These are phyloP conservation scores for Beauveria sp. DNA, from an alignment of 2,329 filamentous ascomycete genomes.

Conservation along the genomic window DNA sequence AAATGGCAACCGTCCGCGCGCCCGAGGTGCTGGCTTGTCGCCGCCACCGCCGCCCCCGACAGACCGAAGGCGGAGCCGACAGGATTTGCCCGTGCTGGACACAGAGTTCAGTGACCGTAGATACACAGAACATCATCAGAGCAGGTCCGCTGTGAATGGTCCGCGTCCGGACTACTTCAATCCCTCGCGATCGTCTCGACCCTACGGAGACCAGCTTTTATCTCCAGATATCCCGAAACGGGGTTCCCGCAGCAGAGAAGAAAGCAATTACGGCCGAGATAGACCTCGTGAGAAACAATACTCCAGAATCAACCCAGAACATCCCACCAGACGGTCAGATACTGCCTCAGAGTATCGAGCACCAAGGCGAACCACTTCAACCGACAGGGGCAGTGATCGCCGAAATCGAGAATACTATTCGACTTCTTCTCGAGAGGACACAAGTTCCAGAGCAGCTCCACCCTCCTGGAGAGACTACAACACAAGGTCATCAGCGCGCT, in stretches of 20 bases:
- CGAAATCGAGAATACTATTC: slow-evolving; percentile 20
- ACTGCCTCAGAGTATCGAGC: slow-evolving; percentile 21
- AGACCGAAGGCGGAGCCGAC: slow-evolving; percentile 25
- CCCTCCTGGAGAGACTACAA: not conserved
- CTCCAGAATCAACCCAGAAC: not conserved
- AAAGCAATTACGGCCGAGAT: slow-evolving; percentile 26
- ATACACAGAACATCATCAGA: slow-evolving; percentile 25
- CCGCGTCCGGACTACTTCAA: slow-evolving; percentile 25
- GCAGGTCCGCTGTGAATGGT: slow-evolving; percentile 27
- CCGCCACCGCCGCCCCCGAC: slow-evolving; percentile 6
- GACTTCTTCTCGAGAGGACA: slow-evolving; percentile 13
- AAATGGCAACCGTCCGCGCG: not conserved
- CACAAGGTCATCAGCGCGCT: slow-evolving; percentile 14
- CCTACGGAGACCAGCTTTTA: slow-evolving; percentile 27
- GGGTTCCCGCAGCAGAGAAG: slow-evolving; percentile 34
- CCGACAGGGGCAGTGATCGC: slow-evolving; percentile 24
- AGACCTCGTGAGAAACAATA: slow-evolving; percentile 6
- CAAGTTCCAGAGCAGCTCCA: not conserved
- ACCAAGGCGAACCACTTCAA: slow-evolving; percentile 23
- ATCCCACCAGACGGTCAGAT: slow-evolving; percentile 11
- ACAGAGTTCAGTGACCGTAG: slow-evolving; percentile 29
- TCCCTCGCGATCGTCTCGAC: slow-evolving; percentile 20
- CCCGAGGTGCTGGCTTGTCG: slow-evolving; percentile 14
- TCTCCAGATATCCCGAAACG: slow-evolving; percentile 37
- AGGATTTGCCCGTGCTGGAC: slow-evolving; percentile 37